phyloP scores from a whole-genome alignment of 768 basidiomycete genomes.

The Kwoniella heveanensis region DNA sequence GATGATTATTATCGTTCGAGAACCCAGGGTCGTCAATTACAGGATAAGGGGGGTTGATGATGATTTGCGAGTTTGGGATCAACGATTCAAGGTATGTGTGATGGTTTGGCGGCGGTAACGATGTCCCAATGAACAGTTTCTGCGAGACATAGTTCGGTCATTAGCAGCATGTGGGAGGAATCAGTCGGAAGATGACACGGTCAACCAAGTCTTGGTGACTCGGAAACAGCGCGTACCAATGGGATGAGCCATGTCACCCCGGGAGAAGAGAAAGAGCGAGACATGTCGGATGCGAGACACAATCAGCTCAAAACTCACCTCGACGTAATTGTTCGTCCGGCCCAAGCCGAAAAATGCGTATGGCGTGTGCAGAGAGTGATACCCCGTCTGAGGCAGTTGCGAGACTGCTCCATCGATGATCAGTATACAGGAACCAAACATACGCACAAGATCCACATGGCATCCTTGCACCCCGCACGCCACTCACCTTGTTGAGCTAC shows the following conservation, averaged over 20 bases:
- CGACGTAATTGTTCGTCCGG: constrained; percentile 98
- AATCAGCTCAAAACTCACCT: constrained; percentile 56
- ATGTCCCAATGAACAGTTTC: constrained; percentile 94
- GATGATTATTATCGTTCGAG: neutral
- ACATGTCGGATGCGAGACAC: neutral
- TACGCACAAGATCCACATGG: no score
- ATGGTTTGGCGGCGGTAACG: constrained; percentile 69
- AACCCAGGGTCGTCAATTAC: neutral
- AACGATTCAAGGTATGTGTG: constrained; percentile 94
- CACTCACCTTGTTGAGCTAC: constrained; percentile 81
- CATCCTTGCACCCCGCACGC: no score
- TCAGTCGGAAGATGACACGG: no score
- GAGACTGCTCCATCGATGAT: constrained; percentile 63
- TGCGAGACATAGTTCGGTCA: no score
- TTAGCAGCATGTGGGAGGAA: no score
- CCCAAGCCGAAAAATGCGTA: constrained; percentile 97
- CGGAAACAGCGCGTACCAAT: no score
- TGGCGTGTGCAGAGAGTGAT: constrained; percentile 84
- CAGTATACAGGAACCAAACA: no score
- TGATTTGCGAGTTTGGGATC: constrained; percentile 93
- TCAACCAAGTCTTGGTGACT: no score
- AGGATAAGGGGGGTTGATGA: constrained; percentile 71
- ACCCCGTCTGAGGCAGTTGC: constrained; percentile 89
- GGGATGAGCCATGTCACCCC: neutral
- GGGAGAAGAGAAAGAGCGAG: neutral